phyloP scores from a whole-genome alignment of 352 stramenopile genomes.

The Pythium folliculosum region DNA sequence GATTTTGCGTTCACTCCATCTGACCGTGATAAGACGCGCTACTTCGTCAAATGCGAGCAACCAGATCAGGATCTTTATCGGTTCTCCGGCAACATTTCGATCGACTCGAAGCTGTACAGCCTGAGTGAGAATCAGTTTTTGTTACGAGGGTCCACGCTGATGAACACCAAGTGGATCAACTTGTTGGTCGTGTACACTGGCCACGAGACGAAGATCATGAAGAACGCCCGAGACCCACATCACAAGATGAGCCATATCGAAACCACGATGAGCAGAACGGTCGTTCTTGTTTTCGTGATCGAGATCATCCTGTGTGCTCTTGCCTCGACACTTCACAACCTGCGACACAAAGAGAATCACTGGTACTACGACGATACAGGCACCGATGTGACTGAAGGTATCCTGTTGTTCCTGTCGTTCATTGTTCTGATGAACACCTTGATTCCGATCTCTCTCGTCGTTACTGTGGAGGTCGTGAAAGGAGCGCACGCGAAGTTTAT shows the following conservation, averaged over 20 bases:
- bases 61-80: conserved; percentile 79
- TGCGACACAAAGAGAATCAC: conserved; percentile 21
- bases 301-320: conserved; percentile 70
- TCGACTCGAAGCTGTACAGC: conserved; percentile 58
- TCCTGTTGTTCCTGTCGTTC: conserved; percentile 90
- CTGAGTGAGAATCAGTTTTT: conserved; percentile 82
- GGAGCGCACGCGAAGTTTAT: conserved; percentile 78
- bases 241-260: conserved; percentile 88
- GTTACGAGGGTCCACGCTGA: conserved; percentile 66
- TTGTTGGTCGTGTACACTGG: conserved; percentile 80
- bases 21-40: conserved; percentile 46
- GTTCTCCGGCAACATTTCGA: conserved; percentile 70
- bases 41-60: conserved; percentile 78
- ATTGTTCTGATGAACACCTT: conserved; percentile 92
- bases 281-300: conserved; percentile 78
- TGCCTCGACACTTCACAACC: conserved; percentile 42
- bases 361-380: conserved; percentile 22
- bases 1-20: conserved; percentile 33
- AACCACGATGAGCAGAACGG: conserved; percentile 66
- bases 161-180: conserved; percentile 80
- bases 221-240: conserved; percentile 78
- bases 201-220: conserved; percentile 91
- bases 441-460: conserved; percentile 93
- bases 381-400: conserved; percentile 6
- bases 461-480: conserved; percentile 84